Evolutionary conservation across 768 basidiomycete species (phyloP).

Genomic region (Phanerodontia chrysosporium): DNA sequence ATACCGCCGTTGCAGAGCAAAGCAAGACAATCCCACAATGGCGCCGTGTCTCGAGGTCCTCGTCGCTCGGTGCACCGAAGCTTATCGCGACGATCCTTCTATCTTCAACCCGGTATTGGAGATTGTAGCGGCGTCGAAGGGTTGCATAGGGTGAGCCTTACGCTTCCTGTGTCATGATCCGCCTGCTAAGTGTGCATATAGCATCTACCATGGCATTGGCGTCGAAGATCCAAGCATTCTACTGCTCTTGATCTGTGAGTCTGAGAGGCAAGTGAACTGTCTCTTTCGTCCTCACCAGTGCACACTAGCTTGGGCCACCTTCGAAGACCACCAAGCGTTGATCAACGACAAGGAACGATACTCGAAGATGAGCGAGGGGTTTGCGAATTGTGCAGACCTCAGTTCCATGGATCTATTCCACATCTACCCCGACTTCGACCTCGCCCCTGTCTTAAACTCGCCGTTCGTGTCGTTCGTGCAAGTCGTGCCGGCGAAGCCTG

Average conservation of each 20-base stretch:
- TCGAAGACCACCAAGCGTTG: background rate
- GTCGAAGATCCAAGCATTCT: slow-evolving; percentile 1
- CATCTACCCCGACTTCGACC: background rate
- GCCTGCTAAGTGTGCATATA: background rate
- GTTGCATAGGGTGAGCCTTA: background rate
- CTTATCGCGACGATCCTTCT: background rate
- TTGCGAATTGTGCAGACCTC: background rate
- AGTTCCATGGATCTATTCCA: background rate
- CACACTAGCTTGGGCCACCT: background rate
- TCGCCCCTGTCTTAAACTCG: background rate
- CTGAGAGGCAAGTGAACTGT: background rate
- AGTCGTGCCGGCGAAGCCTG: background rate
- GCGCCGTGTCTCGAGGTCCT: background rate
- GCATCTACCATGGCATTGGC: background rate
- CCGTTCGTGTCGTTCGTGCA: background rate
- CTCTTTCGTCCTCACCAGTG: background rate
- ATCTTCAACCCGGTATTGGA: background rate
- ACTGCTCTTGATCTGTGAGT: background rate
- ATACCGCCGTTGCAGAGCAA: too few species aligned
- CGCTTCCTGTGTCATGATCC: too few species aligned
- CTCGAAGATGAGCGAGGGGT: background rate
- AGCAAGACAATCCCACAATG: too few species aligned
- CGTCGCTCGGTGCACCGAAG: background rate
- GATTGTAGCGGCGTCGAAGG: background rate
- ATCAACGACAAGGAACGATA: background rate